Base-by-base conservation (phyloP, 345 rosid species). In the Nephelium lappaceum region DNA sequence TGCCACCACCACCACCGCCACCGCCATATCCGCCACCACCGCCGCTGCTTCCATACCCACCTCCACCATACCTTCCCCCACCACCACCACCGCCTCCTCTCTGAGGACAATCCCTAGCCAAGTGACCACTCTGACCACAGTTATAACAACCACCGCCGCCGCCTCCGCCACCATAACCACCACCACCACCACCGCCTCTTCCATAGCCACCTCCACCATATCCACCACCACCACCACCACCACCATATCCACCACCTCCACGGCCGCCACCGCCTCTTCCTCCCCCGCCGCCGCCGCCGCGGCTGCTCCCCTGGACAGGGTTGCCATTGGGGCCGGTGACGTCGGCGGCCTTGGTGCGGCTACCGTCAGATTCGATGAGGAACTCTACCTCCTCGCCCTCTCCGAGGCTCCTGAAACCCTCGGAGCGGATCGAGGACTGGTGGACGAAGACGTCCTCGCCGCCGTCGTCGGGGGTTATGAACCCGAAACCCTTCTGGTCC, bases 401-500 rank as follows among this genome's bases (percentile, higher is more conserved):
- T 6, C 83, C 89, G 5, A 92, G 93, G 89, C 94, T 90, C 1
- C 93, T 88, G 84, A 86, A n/a, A 2, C 93, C 98, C 51, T 91
- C 97, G 75, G 97, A 71, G 15, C 85, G 85, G 91, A 96, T 96
- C 51, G 92, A 88, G 25, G 95, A 84, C 80, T 94, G 97, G 72
- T 96, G 98, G 71, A 94, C 98, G 65, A 96, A 96, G 71, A 94
- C 87, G 74, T 94, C 99, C 2, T 91, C 97, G 47, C 92, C 88
- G 8, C 94, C 97, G 36, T 91, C 95, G 4, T 88, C 97, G 0
- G 99, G 98, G 77, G 93, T 91, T 76, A 94, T 96, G 89, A 96
- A 96, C 1, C 99, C 97, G 71, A 86, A 96, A 0, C 99, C 98
- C 89, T 94, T 96, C 72, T 83, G 85, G 77, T n/a, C 88, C 88